Conservation (phyloP, 805 yeast genomes). For the Myxozyma geophila region DNA sequence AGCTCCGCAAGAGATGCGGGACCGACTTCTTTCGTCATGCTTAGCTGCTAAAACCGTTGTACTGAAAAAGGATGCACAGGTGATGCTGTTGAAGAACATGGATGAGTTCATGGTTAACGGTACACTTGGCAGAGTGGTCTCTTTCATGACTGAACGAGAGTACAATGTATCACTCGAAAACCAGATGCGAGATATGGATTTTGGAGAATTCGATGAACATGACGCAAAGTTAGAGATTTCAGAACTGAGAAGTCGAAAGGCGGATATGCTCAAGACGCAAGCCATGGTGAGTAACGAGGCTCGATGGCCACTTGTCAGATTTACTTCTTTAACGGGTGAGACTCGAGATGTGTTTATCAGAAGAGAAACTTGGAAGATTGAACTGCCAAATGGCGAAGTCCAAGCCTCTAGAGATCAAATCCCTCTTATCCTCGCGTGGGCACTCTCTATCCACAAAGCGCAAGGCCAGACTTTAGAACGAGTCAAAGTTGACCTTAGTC, state of each 20-base stretch:
- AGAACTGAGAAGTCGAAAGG: constrained; percentile 7
- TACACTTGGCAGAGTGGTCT: constrained; percentile 76
- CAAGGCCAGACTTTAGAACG: constrained; percentile 88
- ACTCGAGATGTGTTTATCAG: constrained; percentile 76
- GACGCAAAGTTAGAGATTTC: constrained; percentile 36
- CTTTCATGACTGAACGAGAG: constrained; percentile 51
- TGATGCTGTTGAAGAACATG: constrained; percentile 85
- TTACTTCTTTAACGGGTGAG: constrained; percentile 69
- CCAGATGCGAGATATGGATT: constrained; percentile 5
- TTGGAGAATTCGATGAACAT: constrained; percentile 37
- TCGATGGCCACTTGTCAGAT: constrained; percentile 74
- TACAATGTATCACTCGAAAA: constrained; percentile 4
- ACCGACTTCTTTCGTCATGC: constrained; percentile 57
- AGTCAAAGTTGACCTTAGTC: constrained; percentile 74
- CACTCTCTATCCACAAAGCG: constrained; percentile 91
- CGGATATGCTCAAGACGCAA: not conserved
- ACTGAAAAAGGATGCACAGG: constrained; percentile 87
- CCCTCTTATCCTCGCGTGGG: constrained; percentile 95
- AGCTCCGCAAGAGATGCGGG: constrained; percentile 39
- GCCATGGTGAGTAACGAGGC: not conserved
- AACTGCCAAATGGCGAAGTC: constrained; percentile 70
- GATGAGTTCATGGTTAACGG: constrained; percentile 87
- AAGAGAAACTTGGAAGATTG: constrained; percentile 81
- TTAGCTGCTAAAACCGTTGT: constrained; percentile 71
- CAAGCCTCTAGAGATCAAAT: constrained; percentile 77